Evolutionary conservation across 2,329 filamentous ascomycete genomes (phyloP), one percentile per base, ranked within the genome.

Genomic region (Allantophomopsis cytisporea): DNA sequence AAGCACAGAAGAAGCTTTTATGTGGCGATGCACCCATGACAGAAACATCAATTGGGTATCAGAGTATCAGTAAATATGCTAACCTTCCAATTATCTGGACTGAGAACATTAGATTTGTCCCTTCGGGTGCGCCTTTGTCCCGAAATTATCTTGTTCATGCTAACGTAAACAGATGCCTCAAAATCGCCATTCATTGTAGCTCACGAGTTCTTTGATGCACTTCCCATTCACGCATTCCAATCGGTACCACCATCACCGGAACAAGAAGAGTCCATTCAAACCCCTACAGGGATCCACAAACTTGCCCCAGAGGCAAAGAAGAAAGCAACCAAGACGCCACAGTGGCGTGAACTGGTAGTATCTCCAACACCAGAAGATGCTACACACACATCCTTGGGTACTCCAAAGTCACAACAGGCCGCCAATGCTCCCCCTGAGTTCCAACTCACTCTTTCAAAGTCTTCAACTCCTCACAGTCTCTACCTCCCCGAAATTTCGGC

Each of bases 171-270:
- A 80, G 77, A 74, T 44, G 61, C 76, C 16, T 69, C 71, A 43
- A 83, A 82, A 54, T 83, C 79, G 16, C 89, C 91, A 1, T 93
- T 96, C 59, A 94, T 98, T 44, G 75, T 96, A 37, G 91, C 91
- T 4, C 91, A 98, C 58, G 91, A 98, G 57, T 96, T 98, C 68
- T 98, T 98, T 63, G 91, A 98, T 51, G 91, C 91, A 2, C 77
- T 98, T 1, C 91, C 91, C 28, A 95, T 98, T 50, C 88, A 98
- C 58, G 80, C 85, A 44, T 98, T 98, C 57, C 82, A 96, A 59
- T 81, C 84, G 12, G 70, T 89, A 38, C 58, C 69, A 35, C 63
- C 64, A 46, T 57, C 63, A 12, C 57, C 63, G 31, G 54, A 68
- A 41, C 39, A 44, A 35, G 16, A 41, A 13, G 35, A 53, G 50